Percentiles rank a stretch among this genome's conserved stretches.
Conservation (phyloP, 176 grass and related monocot genomes). For the Triticum dicoccoides region DNA sequence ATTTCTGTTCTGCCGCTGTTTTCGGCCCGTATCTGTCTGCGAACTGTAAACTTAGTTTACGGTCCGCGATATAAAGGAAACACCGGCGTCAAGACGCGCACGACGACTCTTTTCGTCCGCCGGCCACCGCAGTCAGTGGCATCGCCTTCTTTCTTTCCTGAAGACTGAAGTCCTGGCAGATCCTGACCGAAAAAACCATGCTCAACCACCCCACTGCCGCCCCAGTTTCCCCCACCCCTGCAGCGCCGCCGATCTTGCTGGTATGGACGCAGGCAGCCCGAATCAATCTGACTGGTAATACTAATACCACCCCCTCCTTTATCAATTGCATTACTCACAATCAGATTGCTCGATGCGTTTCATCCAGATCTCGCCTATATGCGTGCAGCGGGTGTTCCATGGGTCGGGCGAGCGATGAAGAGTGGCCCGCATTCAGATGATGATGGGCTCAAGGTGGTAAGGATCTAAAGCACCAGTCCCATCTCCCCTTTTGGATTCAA, state of each 20-base stretch:
- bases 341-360: neutral
- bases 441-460: neutral
- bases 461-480: slow-evolving; percentile 1
- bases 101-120: no score
- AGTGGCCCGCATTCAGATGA: neutral
- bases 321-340: neutral
- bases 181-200: neutral
- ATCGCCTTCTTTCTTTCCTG: neutral
- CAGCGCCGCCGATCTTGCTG: neutral
- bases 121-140: neutral
- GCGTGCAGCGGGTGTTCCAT: neutral
- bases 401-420: neutral
- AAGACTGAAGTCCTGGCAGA: neutral
- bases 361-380: neutral
- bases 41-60: no score
- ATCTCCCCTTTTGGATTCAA: neutral
- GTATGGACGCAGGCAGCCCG: neutral
- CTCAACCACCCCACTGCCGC: neutral
- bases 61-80: no score
- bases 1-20: no score
- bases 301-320: neutral
- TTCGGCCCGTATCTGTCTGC: no score
- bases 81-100: no score
- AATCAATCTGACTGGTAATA: neutral
- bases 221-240: neutral